A percentile compares a stretch with the other conserved stretches of the same genome.
These are phyloP conservation scores for Calophaca sinica DNA, from an alignment of 306 rosid species.

Conservation along the genomic window DNA sequence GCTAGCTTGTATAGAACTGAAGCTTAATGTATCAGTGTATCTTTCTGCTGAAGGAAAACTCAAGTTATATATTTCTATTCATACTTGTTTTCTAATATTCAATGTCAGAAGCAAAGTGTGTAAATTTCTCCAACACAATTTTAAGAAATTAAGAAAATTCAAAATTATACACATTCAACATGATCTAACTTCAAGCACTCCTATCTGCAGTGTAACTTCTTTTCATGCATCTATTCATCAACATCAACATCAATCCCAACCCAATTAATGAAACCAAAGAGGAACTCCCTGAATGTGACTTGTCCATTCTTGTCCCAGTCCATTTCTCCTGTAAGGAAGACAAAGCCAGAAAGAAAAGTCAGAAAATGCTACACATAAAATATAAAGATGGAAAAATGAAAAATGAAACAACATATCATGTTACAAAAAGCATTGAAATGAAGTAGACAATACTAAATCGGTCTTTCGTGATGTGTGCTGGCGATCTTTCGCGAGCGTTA, in stretches of 20 bases:
- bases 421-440: slow-evolving; percentile 29
- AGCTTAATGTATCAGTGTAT: slow-evolving; percentile 41
- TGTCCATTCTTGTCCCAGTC: slow-evolving; percentile 87
- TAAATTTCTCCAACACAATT: slow-evolving; percentile 19
- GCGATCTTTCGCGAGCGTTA: slow-evolving; percentile 75
- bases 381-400: background rate
- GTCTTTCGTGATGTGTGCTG: slow-evolving; percentile 62
- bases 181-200: slow-evolving; percentile 35
- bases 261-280: slow-evolving; percentile 86
- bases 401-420: slow-evolving; percentile 29
- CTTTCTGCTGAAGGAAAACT: slow-evolving; percentile 35
- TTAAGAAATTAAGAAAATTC: slow-evolving; percentile 31
- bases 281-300: slow-evolving; percentile 82
- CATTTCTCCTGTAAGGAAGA: slow-evolving; percentile 70
- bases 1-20: slow-evolving; percentile 42
- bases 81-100: slow-evolving; percentile 15
- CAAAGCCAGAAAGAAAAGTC: slow-evolving; percentile 10
- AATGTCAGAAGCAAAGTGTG: slow-evolving; percentile 26
- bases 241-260: slow-evolving; percentile 69
- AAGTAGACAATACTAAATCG: slow-evolving; percentile 70
- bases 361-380: slow-evolving; percentile 2
- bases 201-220: slow-evolving; percentile 31
- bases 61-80: slow-evolving; percentile 21
- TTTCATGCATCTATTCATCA: slow-evolving; percentile 49
- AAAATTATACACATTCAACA: slow-evolving; percentile 34